These are phyloP conservation scores for Gossypium arboreum DNA, from an alignment of 345 rosid genomes.

Conservation along the genomic window DNA sequence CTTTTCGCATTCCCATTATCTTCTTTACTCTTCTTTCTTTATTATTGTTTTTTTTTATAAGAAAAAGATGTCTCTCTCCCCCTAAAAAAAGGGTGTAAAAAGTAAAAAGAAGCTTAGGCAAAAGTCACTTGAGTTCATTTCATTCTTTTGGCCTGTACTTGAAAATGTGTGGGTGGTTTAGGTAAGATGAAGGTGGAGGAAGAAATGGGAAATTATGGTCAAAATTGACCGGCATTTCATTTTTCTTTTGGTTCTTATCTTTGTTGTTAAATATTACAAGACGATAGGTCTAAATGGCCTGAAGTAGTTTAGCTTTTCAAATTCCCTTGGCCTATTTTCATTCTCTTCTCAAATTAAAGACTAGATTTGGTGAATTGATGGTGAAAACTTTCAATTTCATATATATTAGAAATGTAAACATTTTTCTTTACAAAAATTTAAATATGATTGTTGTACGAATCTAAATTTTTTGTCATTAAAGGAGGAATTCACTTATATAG, in stretches of 20 bases:
- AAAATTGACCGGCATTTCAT: constrained; percentile 10
- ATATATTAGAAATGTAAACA: too few species aligned
- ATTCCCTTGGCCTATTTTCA: not conserved
- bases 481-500: too few species aligned
- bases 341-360: not conserved
- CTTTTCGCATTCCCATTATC: not conserved
- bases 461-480: too few species aligned
- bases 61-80: too few species aligned
- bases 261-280: constrained; percentile 14
- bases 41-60: too few species aligned
- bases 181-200: constrained; percentile 18
- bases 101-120: not conserved
- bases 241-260: constrained; percentile 7
- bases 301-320: not conserved
- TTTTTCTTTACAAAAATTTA: too few species aligned
- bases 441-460: too few species aligned
- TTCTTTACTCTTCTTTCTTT: not conserved
- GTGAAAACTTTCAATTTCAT: too few species aligned
- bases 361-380: too few species aligned
- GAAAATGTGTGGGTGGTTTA: constrained; percentile 27
- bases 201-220: constrained; percentile 2
- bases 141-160: not conserved
- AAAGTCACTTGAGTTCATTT: constrained; percentile 7
- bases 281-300: constrained; percentile 10
- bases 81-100: too few species aligned